Conservation (phyloP, 305 asterid genomes). For the Fraxinus nigra region DNA sequence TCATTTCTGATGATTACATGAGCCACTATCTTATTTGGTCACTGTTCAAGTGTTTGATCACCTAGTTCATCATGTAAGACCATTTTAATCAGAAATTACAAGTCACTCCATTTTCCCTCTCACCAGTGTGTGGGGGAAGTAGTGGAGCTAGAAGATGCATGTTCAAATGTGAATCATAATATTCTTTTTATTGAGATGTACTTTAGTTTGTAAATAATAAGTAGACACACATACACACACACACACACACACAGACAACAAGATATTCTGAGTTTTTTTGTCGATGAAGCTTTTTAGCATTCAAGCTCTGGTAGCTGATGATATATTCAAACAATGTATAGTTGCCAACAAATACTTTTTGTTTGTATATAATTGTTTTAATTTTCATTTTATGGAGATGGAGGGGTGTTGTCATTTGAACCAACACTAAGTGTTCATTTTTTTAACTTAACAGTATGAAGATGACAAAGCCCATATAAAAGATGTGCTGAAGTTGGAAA, state of each 20-base stretch:
- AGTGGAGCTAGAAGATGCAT: neutral
- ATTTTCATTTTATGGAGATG: neutral
- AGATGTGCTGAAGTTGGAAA: constrained; percentile 72
- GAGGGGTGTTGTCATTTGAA: neutral
- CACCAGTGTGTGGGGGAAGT: neutral
- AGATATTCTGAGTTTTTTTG: neutral
- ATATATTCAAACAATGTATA: neutral
- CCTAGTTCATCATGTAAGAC: neutral
- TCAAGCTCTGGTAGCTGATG: neutral
- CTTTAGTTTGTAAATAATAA: neutral
- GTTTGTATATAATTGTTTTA: neutral
- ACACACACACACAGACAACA: neutral
- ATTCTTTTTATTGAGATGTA: neutral
- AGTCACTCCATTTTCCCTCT: neutral
- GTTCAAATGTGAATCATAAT: neutral
- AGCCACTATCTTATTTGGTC: neutral
- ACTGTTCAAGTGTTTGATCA: neutral
- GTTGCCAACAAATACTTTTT: neutral
- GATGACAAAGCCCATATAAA: constrained; percentile 70
- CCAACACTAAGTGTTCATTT: constrained; percentile 1
- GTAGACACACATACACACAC: neutral
- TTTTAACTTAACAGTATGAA: constrained; percentile 58
- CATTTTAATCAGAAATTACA: neutral
- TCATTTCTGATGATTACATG: neutral
- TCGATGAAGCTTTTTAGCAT: neutral